Percentiles rank a stretch among this genome's conserved stretches.
phyloP scores from a whole-genome alignment of 2,329 filamentous ascomycete species.

The Alternaria angustiovoidea region DNA sequence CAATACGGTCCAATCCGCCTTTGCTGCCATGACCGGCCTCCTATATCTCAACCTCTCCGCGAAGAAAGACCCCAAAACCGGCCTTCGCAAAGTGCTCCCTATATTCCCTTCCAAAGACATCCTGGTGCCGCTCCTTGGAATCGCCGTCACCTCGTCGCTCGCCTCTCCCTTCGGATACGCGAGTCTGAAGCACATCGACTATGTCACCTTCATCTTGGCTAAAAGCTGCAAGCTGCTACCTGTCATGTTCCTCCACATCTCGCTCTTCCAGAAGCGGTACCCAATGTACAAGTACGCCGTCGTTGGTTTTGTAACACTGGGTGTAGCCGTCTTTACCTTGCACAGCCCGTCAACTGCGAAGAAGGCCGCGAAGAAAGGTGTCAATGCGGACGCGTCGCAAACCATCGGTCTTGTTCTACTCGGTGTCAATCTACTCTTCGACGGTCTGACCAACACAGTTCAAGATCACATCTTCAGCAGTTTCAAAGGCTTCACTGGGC shows the following conservation, averaged over 20 bases:
- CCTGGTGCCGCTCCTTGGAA: slow-evolving; percentile 78
- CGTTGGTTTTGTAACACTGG: slow-evolving; percentile 86
- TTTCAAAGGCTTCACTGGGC: slow-evolving; percentile 83
- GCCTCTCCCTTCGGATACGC: slow-evolving; percentile 97
- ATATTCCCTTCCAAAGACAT: slow-evolving; percentile 82
- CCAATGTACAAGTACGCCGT: slow-evolving; percentile 97
- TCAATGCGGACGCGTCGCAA: slow-evolving; percentile 69
- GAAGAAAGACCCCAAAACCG: slow-evolving; percentile 56
- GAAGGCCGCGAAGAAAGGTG: slow-evolving; percentile 53
- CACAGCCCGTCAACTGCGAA: slow-evolving; percentile 66
- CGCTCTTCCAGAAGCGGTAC: slow-evolving; percentile 86
- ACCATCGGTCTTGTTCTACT: slow-evolving; percentile 84
- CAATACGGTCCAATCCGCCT: slow-evolving; percentile 92
- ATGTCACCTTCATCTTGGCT: slow-evolving; percentile 95
- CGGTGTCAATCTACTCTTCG: slow-evolving; percentile 89
- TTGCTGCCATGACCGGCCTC: slow-evolving; percentile 83
- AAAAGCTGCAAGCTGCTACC: slow-evolving; percentile 99
- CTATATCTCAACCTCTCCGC: slow-evolving; percentile 76
- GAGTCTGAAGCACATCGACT: slow-evolving; percentile 91
- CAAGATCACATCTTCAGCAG: slow-evolving; percentile 89
- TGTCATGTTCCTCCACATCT: slow-evolving; percentile 96
- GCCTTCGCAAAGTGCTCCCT: slow-evolving; percentile 52
- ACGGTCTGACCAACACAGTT: slow-evolving; percentile 94
- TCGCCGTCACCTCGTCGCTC: slow-evolving; percentile 86
- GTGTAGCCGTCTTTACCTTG: slow-evolving; percentile 93